Evolutionary conservation across 768 basidiomycete species (phyloP).

Genomic region (Auricularia auricula-judae): DNA sequence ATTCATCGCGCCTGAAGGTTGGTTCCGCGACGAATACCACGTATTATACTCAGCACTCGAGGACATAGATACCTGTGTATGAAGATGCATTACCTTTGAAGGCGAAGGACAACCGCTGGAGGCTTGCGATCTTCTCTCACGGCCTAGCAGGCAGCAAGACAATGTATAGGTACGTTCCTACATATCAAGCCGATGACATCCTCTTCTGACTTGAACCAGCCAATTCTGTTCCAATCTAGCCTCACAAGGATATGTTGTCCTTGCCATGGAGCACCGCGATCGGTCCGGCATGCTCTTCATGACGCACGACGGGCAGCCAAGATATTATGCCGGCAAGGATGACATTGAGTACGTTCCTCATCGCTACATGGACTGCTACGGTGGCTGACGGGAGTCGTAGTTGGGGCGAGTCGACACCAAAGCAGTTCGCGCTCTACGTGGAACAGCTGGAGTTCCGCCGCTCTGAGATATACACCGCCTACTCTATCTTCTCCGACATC

Average conservation of each 20-base stretch:
- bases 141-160: slow-evolving; percentile 67
- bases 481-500: slow-evolving; percentile 47
- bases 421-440: slow-evolving; percentile 40
- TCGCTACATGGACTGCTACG: slow-evolving; percentile 1
- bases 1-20: neutral
- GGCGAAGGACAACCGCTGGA: slow-evolving; percentile 32
- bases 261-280: slow-evolving; percentile 77
- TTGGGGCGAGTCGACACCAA: slow-evolving; percentile 18
- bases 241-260: slow-evolving; percentile 67
- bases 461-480: slow-evolving; percentile 56
- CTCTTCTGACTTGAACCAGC: slow-evolving; percentile 20
- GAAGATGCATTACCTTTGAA: slow-evolving; percentile 42
- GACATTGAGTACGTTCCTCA: slow-evolving; percentile 29
- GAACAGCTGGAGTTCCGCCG: slow-evolving; percentile 64
- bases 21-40: no score
- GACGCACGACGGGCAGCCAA: slow-evolving; percentile 5
- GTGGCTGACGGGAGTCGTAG: slow-evolving; percentile 5
- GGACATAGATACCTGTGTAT: slow-evolving; percentile 43
- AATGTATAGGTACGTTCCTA: slow-evolving; percentile 43
- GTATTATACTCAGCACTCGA: no score
- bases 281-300: slow-evolving; percentile 38
- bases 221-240: slow-evolving; percentile 67
- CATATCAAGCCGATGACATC: neutral
- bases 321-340: slow-evolving; percentile 44
- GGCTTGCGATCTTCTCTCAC: slow-evolving; percentile 76